Base-by-base conservation (phyloP, 371 early-diverging fungal species). In the Mucor circinelloides region DNA sequence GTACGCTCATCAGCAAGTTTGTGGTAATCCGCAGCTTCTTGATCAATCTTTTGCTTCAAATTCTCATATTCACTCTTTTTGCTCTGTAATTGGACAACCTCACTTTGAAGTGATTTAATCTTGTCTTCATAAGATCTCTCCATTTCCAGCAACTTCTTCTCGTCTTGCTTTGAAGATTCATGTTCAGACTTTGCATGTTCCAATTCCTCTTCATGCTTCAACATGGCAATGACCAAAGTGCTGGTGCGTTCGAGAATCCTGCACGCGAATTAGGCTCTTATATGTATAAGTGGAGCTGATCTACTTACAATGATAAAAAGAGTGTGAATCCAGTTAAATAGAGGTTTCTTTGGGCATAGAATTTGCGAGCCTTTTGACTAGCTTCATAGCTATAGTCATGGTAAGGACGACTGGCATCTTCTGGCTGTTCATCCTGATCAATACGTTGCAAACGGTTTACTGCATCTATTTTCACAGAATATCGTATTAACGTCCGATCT, bases 321-420 rank as follows among this genome's bases (percentile, higher is more conserved):
- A 96, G 78, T 2, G 95, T 94, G 69, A 93, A 93, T 3, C 95
- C 96, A 23, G 93, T 93, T 70, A 96, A 74, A 63, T 96, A 90
- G 78, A 95, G 84, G 79, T 96, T 96, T 73, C 97, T 87, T 79
- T 96, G 97, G 28, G 92, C 93, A 66, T 95, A 94, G 72, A 96
- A 94, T 71, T 89, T 88, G 69, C 86, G 87, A 9, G 91, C 87
- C 67, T 89, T 86, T 32, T 86, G 74, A 66, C 80, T 85, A 36
- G 90, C 81, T 60, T 92, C 89, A n/a, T 79, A 70, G 36, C 83
- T 80, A 52, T 80, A 74, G 46, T 84, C 85, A 50, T 73, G 75
- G 21, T 69, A 64, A 48, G 57, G 80, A 13, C 76, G 76, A 8
- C 27, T 21, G 1, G 25, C 34, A 17, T 75, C 77, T 31, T 74